These are phyloP conservation scores for Zygoascus bituminiphila DNA, from an alignment of 805 yeast genomes.

Conservation along the genomic window DNA sequence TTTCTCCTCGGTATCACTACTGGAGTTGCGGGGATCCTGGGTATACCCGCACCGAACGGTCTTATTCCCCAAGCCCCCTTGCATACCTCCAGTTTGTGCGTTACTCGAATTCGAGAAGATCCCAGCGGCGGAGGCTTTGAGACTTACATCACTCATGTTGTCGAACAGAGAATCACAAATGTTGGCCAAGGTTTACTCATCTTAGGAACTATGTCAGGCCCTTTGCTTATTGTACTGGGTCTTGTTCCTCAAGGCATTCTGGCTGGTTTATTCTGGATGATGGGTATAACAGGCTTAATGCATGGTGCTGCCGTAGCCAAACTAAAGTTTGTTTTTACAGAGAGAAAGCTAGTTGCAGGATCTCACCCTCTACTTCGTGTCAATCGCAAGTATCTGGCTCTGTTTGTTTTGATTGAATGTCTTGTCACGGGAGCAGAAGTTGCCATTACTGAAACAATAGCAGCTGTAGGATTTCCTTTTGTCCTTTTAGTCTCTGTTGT, in stretches of 20 bases:
- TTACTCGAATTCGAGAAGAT: constrained; percentile 33
- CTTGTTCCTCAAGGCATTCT: constrained; percentile 87
- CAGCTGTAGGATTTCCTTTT: constrained; percentile 92
- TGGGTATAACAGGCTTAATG: constrained; percentile 78
- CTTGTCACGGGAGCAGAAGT: constrained; percentile 73
- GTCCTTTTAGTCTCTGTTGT: constrained; percentile 62
- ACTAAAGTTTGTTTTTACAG: constrained; percentile 55
- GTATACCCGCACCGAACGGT: constrained; percentile 95
- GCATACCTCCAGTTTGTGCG: constrained; percentile 72
- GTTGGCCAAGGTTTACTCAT: constrained; percentile 77
- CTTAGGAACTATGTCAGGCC: constrained; percentile 82
- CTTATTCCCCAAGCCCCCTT: constrained; percentile 95
- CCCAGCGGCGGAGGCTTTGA: neutral
- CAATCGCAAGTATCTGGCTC: constrained; percentile 34
- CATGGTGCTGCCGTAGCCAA: constrained; percentile 57
- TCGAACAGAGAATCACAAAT: constrained; percentile 85
- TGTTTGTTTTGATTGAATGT: constrained; percentile 51
- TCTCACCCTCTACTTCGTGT: constrained; percentile 26
- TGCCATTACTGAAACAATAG: constrained; percentile 76
- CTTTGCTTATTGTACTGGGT: constrained; percentile 71
- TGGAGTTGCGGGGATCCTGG: constrained; percentile 77
- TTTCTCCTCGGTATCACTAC: constrained; percentile 77
- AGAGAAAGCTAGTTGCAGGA: constrained; percentile 35
- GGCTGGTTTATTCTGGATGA: constrained; percentile 85
- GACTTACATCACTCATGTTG: constrained; percentile 44